Evolutionary conservation across 331 rosid species (phyloP).

Genomic region (Quercus tomentella): DNA sequence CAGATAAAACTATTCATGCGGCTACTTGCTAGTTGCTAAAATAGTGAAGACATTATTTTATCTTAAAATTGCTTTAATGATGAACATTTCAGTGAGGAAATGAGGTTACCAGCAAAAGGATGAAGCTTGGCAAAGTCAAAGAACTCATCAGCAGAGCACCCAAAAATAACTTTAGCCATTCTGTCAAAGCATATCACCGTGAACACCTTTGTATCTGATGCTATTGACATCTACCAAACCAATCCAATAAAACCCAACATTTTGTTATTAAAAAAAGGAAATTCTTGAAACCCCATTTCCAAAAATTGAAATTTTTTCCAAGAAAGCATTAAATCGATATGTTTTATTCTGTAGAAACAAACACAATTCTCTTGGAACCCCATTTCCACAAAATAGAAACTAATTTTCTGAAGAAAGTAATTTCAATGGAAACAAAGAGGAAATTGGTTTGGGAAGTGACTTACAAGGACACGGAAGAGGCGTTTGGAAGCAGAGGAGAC

Average conservation of each 20-base stretch:
- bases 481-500: slow-evolving; percentile 42
- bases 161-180: slow-evolving; percentile 61
- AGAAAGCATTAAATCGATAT: not conserved
- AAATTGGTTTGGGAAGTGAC: not conserved
- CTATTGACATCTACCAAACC: slow-evolving; percentile 61
- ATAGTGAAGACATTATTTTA: not conserved
- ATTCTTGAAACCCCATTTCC: not conserved
- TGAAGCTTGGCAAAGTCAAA: slow-evolving; percentile 67
- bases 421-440: not conserved
- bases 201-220: slow-evolving; percentile 56
- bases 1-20: not conserved
- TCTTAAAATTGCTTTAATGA: not conserved
- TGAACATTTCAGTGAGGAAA: not conserved
- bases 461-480: slow-evolving; percentile 64
- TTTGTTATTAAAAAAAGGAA: not conserved
- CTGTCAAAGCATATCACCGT: slow-evolving; percentile 66
- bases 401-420: not conserved
- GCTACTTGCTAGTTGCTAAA: not conserved
- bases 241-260: not conserved
- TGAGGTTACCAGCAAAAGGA: slow-evolving; percentile 50
- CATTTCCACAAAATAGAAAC: no score
- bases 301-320: not conserved
- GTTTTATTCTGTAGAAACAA: not conserved
- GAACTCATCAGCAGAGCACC: slow-evolving; percentile 74
- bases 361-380: not conserved